Base-by-base conservation (phyloP, 441 rosid species). In the Raphanus hybrid region DNA sequence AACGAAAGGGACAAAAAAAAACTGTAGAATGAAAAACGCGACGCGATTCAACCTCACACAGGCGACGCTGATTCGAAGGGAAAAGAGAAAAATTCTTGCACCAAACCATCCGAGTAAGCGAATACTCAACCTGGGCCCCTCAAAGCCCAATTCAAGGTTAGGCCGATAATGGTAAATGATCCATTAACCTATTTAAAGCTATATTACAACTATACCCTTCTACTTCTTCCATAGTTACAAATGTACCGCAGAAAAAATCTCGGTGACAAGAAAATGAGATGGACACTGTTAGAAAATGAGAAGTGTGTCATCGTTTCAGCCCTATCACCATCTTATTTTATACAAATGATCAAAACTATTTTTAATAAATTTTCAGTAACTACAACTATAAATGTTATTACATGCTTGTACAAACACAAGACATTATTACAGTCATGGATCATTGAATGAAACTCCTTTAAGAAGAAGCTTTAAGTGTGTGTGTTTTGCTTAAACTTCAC, bases 401-500 rank as follows among this genome's bases (percentile, higher is more conserved):
- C 73, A 72, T 67, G 3, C 60, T 73, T 73, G 14, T 41, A 73
- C 70, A 59, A 67, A 52, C 70, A 67, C 65, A 15, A 52, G 10
- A 67, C 39, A 52, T 9, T 78, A 48, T 32, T 27, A 61, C 8
- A 71, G 20, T 58, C 69, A 41, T 6, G 10, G 11, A 64, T 58
- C 26, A 37, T 0, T 26, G 27, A 67, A 73, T 8, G 65, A 66
- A 66, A n/a, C 9, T 27, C 15, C 11, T 29, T 37, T 8, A 37
- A 9, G 55, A 76, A 78, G 70, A 74, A 73, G 82, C 64, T 5
- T 5, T 34, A 66, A 2, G 58, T 23, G 16, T 32, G 20, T 70
- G 67, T 71, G 12, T 8, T 12, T 2, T 43, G 1, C 20, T 73
- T 85, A 89, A 45, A 75, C 86, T 80, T 91, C 85, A 73, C 90